These are phyloP conservation scores for Chalciporus piperatus DNA, from an alignment of 768 basidiomycete species.

Conservation along the genomic window DNA sequence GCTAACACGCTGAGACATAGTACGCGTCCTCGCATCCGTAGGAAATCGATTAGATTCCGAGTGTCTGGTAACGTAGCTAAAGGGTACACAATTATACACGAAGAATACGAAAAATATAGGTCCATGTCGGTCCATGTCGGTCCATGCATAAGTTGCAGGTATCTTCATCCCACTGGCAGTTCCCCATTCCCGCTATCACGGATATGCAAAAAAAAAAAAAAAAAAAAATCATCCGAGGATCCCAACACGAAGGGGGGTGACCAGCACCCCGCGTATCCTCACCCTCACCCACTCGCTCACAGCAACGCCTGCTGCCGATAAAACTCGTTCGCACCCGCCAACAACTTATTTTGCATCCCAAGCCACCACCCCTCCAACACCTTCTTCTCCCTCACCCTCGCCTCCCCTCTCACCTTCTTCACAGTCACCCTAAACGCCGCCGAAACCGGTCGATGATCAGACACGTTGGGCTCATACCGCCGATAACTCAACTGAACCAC, in stretches of 20 bases:
- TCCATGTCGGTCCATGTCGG: neutral
- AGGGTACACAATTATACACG: neutral
- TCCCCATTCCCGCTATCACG: too few relatives aligned
- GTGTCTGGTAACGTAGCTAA: neutral
- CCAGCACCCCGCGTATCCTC: neutral
- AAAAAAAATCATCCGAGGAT: too few relatives aligned
- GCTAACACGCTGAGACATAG: too few relatives aligned
- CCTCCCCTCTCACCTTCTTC: conserved; percentile 64
- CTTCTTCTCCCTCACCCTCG: conserved; percentile 53
- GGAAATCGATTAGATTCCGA: neutral
- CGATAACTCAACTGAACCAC: conserved; percentile 69
- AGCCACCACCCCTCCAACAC: conserved; percentile 59
- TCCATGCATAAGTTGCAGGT: neutral
- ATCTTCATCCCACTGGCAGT: too few relatives aligned
- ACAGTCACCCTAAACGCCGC: conserved; percentile 72
- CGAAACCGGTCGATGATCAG: conserved; percentile 88
- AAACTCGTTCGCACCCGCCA: conserved; percentile 32
- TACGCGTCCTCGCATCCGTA: too few relatives aligned
- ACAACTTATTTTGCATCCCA: conserved; percentile 27
- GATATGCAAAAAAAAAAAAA: too few relatives aligned
- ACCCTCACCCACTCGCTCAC: conserved; percentile 9
- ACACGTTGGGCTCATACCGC: conserved; percentile 84
- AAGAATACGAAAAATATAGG: neutral
- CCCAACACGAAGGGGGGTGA: neutral
- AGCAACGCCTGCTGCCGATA: conserved; percentile 32